Evolutionary conservation across 495 filamentous ascomycete genomes (phyloP).

Genomic region (Entonaema liquescens): DNA sequence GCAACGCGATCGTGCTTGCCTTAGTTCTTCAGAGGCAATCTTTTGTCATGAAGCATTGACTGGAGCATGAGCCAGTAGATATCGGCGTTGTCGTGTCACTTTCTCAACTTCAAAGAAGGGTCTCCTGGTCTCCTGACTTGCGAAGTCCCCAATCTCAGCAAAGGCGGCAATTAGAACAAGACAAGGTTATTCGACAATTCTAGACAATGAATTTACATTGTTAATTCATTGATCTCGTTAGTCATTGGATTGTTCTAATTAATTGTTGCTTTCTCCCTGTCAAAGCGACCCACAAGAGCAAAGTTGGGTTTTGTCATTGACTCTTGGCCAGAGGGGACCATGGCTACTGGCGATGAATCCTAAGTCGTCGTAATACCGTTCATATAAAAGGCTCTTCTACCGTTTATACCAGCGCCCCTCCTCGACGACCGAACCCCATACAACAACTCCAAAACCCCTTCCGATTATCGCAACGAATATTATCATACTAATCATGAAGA

Average conservation of each 20-base stretch:
- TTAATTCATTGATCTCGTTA: neutral
- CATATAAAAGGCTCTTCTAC: constrained; percentile 7
- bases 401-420: neutral
- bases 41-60: neutral
- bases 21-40: neutral
- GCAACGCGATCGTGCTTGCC: neutral
- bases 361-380: constrained; percentile 16
- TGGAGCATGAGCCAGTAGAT: neutral
- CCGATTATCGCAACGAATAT: constrained; percentile 4
- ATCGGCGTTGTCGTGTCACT: neutral
- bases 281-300: neutral
- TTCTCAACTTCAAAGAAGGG: neutral
- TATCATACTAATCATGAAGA: constrained; percentile 26
- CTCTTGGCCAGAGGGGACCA: neutral
- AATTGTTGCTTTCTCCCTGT: neutral
- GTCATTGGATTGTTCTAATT: neutral
- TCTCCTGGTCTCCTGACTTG: neutral
- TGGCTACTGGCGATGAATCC: neutral
- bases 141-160: neutral
- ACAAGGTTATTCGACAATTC: neutral
- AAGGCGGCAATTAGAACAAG: neutral
- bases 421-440: neutral
- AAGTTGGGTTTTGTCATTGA: constrained; percentile 11
- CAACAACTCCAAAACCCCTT: neutral
- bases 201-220: neutral